Evolutionary conservation across 805 yeast species (phyloP), one percentile per base, ranked within the genome.

Genomic region (Dipodascopsis uninucleata): DNA sequence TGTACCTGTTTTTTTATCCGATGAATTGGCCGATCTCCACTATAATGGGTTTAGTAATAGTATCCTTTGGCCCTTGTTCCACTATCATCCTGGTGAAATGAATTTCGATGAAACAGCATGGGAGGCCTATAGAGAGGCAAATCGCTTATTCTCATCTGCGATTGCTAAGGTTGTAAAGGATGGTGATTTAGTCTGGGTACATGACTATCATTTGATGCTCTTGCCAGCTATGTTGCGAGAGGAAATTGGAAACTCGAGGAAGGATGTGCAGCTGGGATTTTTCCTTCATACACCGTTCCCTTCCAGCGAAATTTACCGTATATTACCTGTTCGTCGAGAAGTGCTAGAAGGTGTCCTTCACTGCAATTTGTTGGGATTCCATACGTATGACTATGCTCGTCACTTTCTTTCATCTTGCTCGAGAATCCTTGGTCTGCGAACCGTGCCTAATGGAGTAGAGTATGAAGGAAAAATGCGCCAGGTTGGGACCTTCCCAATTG

Each of bases 51-150:
- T 94, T 66, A 78, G 87, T 52, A 93, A 93, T 66, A 84, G 95
- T 12, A 93, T 93, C 53, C 70, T 93, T 53, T 93, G 99, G 99
- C 99, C 99, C 1, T 68, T 94, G 50, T 93, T 93, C 71, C 99
- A 93, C 65, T 93, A 93, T 67, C 98, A 93, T 62, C 98, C 99
- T 0, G 98, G 97, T 50, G 98, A 94, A 65, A 93, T 94, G 84
- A 89, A 86, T 63, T 93, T 93, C 61, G 98, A 93, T 66, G 98
- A 93, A 63, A 79, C 78, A 51, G 96, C 97, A 1, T 93, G 98
- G 98, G 89, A 89, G 42, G 97, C 97, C 1, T 93, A 93, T 64
- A 84, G 87, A 44, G 93, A 87, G 63, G 97, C 97, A 5, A 93
- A 93, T 62, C 69, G 81, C 46, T 70, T 76, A 49, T 93, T 93